Evolutionary conservation across 2,329 filamentous ascomycete genomes (phyloP), one percentile per base, ranked within the genome.

Genomic region (Dactylonectria macrodidyma): DNA sequence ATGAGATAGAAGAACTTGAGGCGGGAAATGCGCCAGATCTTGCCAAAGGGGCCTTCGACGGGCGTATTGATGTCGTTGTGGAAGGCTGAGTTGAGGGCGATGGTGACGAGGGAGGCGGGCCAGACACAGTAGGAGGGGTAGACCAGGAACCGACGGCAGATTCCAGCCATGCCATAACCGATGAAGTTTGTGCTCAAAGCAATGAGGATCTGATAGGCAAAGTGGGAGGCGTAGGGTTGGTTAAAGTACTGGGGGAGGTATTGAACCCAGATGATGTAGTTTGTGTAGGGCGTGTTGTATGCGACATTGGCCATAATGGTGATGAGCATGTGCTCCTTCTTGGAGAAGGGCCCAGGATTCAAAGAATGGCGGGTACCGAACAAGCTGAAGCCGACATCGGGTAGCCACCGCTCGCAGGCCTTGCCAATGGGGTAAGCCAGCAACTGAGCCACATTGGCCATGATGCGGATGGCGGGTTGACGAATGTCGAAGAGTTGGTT

Each of bases 271-370:
- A 88, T 85, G 65, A 88, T 87, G 73, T 86, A 82, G 77, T 85
- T 86, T 3, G 87, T 88, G 73, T 88, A 89, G 0, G 86, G 86
- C 3, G 82, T 81, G 66, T 84, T 84, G 77, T 83, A 86, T 12
- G 85, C 84, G 12, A 87, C 86, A 75, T 91, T 91, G 62, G 90
- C 88, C 86, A 89, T 89, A 76, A 89, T 87, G 66, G 86, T 86
- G 69, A 90, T 87, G 47, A 90, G 81, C 83, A 88, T 88, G 74
- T 90, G 88, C 76, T 90, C 88, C 78, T 90, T 90, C 73, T 85
- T 85, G 61, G 85, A 86, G 74, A 90, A 90, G 2, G 84, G 85
- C 0, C 87, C 87, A 0, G 88, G 87, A 72, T 89, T 89, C 14
- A 89, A 81, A 5, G 82, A 84, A 73, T 87, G 84, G 22, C 82